A percentile compares a stretch with the other conserved stretches of the same genome.
These are phyloP conservation scores for Colletotrichum sp. DNA, from an alignment of 2,329 filamentous ascomycete species.

Conservation along the genomic window DNA sequence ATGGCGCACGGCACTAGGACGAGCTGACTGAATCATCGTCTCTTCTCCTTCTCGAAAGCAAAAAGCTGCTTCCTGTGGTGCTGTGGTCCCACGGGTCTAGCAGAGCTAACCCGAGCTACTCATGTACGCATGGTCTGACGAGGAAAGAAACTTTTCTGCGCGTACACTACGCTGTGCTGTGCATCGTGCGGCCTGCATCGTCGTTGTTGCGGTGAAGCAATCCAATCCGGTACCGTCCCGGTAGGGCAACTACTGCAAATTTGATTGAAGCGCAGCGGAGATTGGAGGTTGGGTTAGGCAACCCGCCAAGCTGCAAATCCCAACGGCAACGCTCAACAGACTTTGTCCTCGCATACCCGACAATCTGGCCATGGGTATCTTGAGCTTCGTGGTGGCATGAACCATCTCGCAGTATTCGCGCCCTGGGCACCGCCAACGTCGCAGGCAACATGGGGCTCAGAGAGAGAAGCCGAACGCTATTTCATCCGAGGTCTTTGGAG, in stretches of 20 bases:
- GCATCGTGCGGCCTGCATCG: neutral
- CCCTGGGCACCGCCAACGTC: neutral
- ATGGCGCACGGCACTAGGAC: neutral
- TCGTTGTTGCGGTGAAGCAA: neutral
- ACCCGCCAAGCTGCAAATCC: neutral
- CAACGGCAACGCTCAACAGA: slow-evolving; percentile 13
- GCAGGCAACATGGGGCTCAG: neutral
- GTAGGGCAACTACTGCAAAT: neutral
- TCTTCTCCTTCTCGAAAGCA: neutral
- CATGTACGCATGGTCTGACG: neutral
- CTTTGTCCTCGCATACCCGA: slow-evolving; percentile 16
- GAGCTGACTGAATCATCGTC: neutral
- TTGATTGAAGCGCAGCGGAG: neutral
- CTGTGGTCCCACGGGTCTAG: neutral
- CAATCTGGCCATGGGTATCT: slow-evolving; percentile 1
- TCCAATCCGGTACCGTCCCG: neutral
- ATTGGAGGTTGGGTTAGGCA: neutral
- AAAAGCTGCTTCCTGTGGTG: neutral
- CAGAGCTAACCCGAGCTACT: neutral
- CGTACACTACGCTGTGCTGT: neutral
- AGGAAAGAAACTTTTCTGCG: neutral
- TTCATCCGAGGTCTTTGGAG: slow-evolving; percentile 4
- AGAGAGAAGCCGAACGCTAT: neutral
- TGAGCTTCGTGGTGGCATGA: neutral
- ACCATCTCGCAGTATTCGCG: neutral